Conservation (phyloP, 108 stramenopile genomes). For the Chaetoceros muelleri region DNA sequence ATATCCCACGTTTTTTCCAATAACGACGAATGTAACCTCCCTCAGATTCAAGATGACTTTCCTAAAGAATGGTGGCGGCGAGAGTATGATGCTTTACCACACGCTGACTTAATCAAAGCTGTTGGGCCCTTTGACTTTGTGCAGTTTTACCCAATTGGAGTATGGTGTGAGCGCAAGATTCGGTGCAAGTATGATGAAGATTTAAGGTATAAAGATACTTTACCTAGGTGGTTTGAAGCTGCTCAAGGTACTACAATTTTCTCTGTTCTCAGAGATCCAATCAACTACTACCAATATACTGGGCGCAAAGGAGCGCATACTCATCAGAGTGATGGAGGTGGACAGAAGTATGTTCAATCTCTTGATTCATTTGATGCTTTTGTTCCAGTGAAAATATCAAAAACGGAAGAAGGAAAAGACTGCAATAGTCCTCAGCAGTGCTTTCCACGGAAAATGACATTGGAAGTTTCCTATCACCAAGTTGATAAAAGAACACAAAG, state of each 20-base stretch:
- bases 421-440: conserved; percentile 50
- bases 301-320: conserved; percentile 23
- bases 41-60: conserved; percentile 11
- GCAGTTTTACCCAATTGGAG: conserved; percentile 51
- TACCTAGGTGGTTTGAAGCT: conserved; percentile 76
- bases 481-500: conserved; percentile 39
- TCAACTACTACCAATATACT: conserved; percentile 55
- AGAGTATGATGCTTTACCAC: conserved; percentile 37
- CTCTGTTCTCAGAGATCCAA: conserved; percentile 54
- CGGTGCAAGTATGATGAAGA: conserved; percentile 55
- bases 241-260: conserved; percentile 41
- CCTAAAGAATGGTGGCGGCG: conserved; percentile 44
- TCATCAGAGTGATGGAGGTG: conserved; percentile 24
- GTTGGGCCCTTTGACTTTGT: conserved; percentile 48
- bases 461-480: conserved; percentile 73
- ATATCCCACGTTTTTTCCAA: conserved; percentile 22
- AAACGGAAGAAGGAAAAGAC: conserved; percentile 29
- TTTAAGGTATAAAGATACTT: conserved; percentile 28
- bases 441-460: conserved; percentile 51
- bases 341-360: conserved; percentile 18
- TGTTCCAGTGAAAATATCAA: conserved; percentile 51
- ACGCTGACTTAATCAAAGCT: conserved; percentile 54
- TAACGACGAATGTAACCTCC: conserved; percentile 16
- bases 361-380: conserved; percentile 42
- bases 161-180: conserved; percentile 53